phyloP scores from a whole-genome alignment of 2,329 filamentous ascomycete species.

The Fusarium sp. region DNA sequence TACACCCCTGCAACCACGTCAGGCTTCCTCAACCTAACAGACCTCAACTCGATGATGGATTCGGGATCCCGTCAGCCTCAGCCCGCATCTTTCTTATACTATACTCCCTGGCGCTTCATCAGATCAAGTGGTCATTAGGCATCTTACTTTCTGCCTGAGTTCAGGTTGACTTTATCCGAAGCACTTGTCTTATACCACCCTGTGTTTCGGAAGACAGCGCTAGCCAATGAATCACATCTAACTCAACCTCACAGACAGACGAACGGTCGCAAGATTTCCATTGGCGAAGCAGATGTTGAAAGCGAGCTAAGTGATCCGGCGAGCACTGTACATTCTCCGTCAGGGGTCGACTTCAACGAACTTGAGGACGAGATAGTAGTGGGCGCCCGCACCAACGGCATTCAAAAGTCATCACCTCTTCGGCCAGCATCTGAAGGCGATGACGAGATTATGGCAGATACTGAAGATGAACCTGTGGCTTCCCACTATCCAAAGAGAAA shows the following conservation, averaged over 20 bases:
- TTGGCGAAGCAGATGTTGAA: slow-evolving; percentile 55
- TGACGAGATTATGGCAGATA: slow-evolving; percentile 59
- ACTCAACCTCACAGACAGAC: slow-evolving; percentile 42
- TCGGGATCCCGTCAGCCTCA: background rate
- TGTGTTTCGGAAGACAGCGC: background rate
- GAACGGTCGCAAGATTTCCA: slow-evolving; percentile 47
- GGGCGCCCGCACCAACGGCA: slow-evolving; percentile 56
- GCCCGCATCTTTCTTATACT: background rate
- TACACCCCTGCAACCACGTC: slow-evolving; percentile 17
- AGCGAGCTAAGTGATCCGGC: slow-evolving; percentile 59
- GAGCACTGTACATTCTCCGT: slow-evolving; percentile 53
- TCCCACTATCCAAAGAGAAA: slow-evolving; percentile 68
- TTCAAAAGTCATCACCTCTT: slow-evolving; percentile 52
- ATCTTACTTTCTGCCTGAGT: background rate
- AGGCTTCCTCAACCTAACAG: slow-evolving; percentile 4
- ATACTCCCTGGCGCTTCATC: background rate
- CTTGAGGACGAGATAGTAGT: slow-evolving; percentile 67
- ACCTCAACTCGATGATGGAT: background rate
- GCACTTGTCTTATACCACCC: background rate
- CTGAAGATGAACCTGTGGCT: slow-evolving; percentile 52
- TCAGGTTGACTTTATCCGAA: background rate
- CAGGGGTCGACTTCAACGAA: slow-evolving; percentile 53
- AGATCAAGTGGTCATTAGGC: background rate
- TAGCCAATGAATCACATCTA: slow-evolving; percentile 31
- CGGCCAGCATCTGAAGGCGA: slow-evolving; percentile 52